A percentile compares a stretch with the other conserved stretches of the same genome.
Evolutionary conservation across 805 yeast species (phyloP).

Genomic region (Kazachstania bromeliacearum): DNA sequence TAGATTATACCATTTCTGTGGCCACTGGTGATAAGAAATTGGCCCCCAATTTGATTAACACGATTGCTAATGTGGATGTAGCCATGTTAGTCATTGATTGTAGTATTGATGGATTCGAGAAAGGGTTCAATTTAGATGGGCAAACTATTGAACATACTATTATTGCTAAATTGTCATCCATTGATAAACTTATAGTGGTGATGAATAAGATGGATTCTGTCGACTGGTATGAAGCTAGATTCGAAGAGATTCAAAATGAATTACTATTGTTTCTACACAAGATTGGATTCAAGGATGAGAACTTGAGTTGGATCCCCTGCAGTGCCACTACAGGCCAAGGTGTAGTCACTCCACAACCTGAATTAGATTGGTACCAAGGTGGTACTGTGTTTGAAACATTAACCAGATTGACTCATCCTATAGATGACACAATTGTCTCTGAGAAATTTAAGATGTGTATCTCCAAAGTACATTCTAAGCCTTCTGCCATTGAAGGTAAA

Average conservation of each 20-base stretch:
- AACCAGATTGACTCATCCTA: background rate
- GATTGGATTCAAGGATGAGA: slow-evolving; percentile 73
- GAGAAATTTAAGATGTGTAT: background rate
- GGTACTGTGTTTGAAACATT: slow-evolving; percentile 5
- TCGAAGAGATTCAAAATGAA: slow-evolving; percentile 80
- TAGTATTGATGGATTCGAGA: slow-evolving; percentile 9
- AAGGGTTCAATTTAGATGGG: slow-evolving; percentile 11
- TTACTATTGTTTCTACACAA: slow-evolving; percentile 66
- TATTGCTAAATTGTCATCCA: background rate
- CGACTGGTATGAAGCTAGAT: slow-evolving; percentile 85
- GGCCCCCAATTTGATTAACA: background rate
- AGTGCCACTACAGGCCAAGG: slow-evolving; percentile 94
- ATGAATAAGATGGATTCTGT: slow-evolving; percentile 85
- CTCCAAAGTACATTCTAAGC: background rate
- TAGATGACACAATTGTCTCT: background rate
- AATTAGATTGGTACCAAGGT: slow-evolving; percentile 14
- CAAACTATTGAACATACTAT: slow-evolving; percentile 8
- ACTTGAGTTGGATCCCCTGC: slow-evolving; percentile 83
- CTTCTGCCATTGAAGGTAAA: slow-evolving; percentile 7
- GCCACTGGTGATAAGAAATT: slow-evolving; percentile 4
- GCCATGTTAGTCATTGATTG: slow-evolving; percentile 10
- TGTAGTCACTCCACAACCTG: slow-evolving; percentile 61
- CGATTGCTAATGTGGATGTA: slow-evolving; percentile 1
- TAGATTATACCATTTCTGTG: slow-evolving; percentile 3
- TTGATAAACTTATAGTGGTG: slow-evolving; percentile 6